Base-by-base conservation (phyloP, 306 rosid genomes). In the Albizia julibrissin region DNA sequence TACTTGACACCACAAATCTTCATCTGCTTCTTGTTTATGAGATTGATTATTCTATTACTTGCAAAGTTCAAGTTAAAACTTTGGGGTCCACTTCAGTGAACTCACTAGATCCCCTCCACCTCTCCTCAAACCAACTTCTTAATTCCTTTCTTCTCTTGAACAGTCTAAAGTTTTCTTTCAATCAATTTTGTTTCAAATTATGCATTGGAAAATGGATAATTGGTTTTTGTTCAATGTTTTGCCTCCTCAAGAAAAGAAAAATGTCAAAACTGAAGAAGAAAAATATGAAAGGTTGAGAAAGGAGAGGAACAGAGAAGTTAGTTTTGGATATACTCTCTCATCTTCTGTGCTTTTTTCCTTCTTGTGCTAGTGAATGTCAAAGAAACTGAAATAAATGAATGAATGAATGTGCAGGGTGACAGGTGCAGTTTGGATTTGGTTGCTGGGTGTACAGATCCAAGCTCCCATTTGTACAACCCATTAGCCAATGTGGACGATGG, bases 401-500 rank as follows among this genome's bases (percentile, higher is more conserved):
- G 14, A 29, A 64, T 29, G 5, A 29, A 64, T 10, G 3, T 66
- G 86, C 91, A 95, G 99, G 98, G 98, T 15, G 99, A 93, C 78
- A 92, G 98, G 16, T 95, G 98, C 69, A 76, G 87, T 59, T 90
- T 95, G 73, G 61, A 95, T 86, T 85, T 95, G 13, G 86, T 93
- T 42, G 29, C 12, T 3, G 97, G 99, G 21, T 95, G 99, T 88
- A 83, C 89, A n/a, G 98, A 95, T 83, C 99, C 99, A 12, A 87
- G 84, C 84, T 93, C 98, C 0, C 90, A 76, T 22, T 0, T 78
- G 0, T 95, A 88, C 76, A 13, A 95, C 54, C 99, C 99, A 2
- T 84, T 91, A 39, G 99, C 99, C 78, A 95, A 91, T 83, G 92
- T 93, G 46, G 99, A 95, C 24, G 98, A 95, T 69, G 99, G 99